These are phyloP conservation scores for Pilaira anomala DNA, from an alignment of 192 early-diverging fungal genomes.

Conservation along the genomic window DNA sequence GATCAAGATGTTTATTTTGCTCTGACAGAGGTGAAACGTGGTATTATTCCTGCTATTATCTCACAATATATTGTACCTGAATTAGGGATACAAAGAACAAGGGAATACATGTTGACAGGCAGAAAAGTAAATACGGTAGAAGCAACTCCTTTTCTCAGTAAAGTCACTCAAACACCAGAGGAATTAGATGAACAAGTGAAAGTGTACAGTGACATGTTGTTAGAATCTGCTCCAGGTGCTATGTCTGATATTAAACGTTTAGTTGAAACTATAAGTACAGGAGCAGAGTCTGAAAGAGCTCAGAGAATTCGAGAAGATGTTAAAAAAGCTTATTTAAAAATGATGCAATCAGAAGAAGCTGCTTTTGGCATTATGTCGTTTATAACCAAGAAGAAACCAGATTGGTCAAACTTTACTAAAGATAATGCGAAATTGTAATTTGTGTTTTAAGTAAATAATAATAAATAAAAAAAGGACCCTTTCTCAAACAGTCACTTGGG, in stretches of 20 bases:
- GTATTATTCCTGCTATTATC: conserved; percentile 64
- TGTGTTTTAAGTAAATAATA: too few species aligned
- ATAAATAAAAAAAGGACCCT: not conserved
- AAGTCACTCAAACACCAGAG: conserved; percentile 24
- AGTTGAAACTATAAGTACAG: conserved; percentile 31
- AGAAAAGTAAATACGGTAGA: conserved; percentile 44
- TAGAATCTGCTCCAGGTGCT: conserved; percentile 47
- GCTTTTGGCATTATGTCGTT: conserved; percentile 57
- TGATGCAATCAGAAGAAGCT: conserved; percentile 60
- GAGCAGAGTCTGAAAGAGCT: conserved; percentile 31
- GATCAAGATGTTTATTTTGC: conserved; percentile 44
- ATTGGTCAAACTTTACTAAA: conserved; percentile 46
- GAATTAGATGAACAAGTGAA: conserved; percentile 46
- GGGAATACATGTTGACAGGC: conserved; percentile 57
- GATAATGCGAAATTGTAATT: conserved; percentile 29
- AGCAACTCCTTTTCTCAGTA: conserved; percentile 38
- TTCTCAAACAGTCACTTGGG: not conserved
- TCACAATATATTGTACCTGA: conserved; percentile 60
- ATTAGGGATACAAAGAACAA: conserved; percentile 46
- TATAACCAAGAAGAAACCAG: conserved; percentile 46
- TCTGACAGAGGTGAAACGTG: conserved; percentile 58
- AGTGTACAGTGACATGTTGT: conserved; percentile 39
- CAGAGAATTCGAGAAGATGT: conserved; percentile 19
- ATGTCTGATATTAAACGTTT: conserved; percentile 53
- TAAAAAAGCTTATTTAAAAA: conserved; percentile 44